Base-by-base conservation (phyloP, 1,139 yeast species). In the Suhomyces bolitotheri region DNA sequence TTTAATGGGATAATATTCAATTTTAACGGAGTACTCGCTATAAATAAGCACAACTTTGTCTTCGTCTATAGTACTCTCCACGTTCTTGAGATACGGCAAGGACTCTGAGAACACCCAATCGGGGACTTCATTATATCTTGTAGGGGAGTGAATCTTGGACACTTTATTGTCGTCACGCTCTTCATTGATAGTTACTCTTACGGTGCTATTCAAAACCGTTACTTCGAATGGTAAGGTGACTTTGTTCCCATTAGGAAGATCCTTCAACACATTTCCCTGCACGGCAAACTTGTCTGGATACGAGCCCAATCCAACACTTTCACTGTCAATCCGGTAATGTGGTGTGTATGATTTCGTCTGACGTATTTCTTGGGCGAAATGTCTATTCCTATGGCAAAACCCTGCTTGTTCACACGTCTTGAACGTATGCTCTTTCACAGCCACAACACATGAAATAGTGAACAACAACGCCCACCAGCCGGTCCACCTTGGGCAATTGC, bases 361-460 rank as follows among this genome's bases (percentile, higher is more conserved):
- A 1, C 55, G 43, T 11, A 82, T 71, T 33, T 70, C 60, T 11
- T 56, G 51, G 2, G 94, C 92, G 56, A 75, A 89, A 42, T 78
- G 78, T 35, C 94, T 65, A 52, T 92, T 88, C 54, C 98, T 71
- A 33, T 73, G 65, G 56, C 98, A 92, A 56, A 92, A 90, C 7
- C 97, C 95, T 14, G 90, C 76, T 49, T 85, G 82, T 8, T 70
- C 79, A 62, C 98, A 92, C 11, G 74, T 78, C 58, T 87, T 86
- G 67, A 90, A 86, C 39, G 89, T 61, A 50, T 81, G 78, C 9
- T 75, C 76, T 56, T 87, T 83, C 16, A 80, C 92, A 1, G 81
- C 81, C 6, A 43, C 16, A 5, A 41, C 57, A 21, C 25, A 11
- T 5, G 38, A 25, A 14, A 25, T 24, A 27, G 27, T 13, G 20